A percentile compares a stretch with the other conserved stretches of the same genome.
These are phyloP conservation scores for Verticillium nubilum DNA, from an alignment of 2,329 filamentous ascomycete species.

Conservation along the genomic window DNA sequence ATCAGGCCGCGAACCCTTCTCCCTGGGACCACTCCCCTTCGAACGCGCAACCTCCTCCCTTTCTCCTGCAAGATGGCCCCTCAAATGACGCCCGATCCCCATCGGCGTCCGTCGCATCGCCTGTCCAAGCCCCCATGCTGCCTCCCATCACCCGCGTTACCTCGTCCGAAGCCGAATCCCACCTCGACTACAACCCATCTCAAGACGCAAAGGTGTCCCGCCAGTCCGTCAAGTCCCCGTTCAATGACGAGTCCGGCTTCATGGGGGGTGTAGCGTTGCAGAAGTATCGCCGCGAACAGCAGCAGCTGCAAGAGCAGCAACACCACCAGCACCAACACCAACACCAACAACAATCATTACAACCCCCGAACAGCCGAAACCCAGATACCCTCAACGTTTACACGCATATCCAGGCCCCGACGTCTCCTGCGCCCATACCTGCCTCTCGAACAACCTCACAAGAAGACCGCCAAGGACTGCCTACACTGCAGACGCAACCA, in stretches of 20 bases:
- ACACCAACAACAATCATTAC: slow-evolving; percentile 17
- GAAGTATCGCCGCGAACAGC: slow-evolving; percentile 40
- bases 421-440: slow-evolving; percentile 11
- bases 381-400: slow-evolving; percentile 13
- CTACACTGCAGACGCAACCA: not conserved
- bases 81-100: slow-evolving; percentile 25
- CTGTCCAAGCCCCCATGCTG: slow-evolving; percentile 39
- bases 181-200: slow-evolving; percentile 4
- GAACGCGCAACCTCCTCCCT: slow-evolving; percentile 32
- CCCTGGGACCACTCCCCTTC: slow-evolving; percentile 24
- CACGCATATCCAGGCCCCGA: slow-evolving; percentile 29
- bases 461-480: not conserved
- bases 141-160: slow-evolving; percentile 46
- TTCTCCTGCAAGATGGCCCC: slow-evolving; percentile 31
- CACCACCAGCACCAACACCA: slow-evolving; percentile 24
- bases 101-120: slow-evolving; percentile 24
- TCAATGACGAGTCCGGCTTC: slow-evolving; percentile 39
- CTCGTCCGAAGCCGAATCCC: slow-evolving; percentile 27
- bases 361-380: slow-evolving; percentile 13
- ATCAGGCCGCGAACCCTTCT: slow-evolving; percentile 36
- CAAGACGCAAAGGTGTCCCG: slow-evolving; percentile 16
- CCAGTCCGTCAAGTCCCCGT: slow-evolving; percentile 24
- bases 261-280: slow-evolving; percentile 50
- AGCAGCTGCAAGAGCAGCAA: slow-evolving; percentile 16
- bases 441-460: not conserved